A percentile compares a stretch with the other conserved stretches of the same genome.
Evolutionary conservation across 2,329 filamentous ascomycete genomes (phyloP).

Genomic region (Alternaria viburni): DNA sequence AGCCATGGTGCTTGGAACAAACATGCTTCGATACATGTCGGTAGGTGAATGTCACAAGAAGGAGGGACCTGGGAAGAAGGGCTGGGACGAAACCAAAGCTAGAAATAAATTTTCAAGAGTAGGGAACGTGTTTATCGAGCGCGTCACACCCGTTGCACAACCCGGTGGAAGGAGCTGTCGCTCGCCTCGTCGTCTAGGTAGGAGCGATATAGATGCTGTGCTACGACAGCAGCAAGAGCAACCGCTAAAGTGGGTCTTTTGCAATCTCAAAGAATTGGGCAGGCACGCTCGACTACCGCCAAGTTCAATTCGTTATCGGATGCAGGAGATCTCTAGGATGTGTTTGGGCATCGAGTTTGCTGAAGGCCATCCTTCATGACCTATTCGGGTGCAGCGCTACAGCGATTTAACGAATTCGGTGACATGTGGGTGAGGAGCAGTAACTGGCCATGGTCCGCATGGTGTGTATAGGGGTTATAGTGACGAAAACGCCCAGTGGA

Average conservation of each 20-base stretch:
- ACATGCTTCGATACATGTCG: conserved; percentile 3
- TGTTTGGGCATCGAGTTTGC: not conserved
- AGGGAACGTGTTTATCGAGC: not conserved
- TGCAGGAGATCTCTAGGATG: not conserved
- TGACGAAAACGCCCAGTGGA: not conserved
- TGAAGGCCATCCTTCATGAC: not conserved
- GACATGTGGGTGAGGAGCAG: not conserved
- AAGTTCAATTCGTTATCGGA: not conserved
- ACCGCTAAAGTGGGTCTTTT: not conserved
- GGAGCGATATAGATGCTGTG: not conserved
- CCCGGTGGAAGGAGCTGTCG: not conserved
- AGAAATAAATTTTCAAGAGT: not conserved
- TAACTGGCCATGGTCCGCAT: not conserved
- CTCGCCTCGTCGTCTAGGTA: not conserved
- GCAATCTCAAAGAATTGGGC: not conserved
- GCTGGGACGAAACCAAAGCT: not conserved
- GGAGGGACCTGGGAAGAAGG: not conserved
- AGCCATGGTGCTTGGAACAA: not conserved
- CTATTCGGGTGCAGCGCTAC: not conserved
- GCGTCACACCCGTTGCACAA: not conserved
- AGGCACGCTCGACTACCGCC: not conserved
- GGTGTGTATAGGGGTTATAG: not conserved
- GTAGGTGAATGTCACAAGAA: not conserved
- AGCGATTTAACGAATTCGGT: not conserved
- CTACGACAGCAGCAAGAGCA: conserved; percentile 1